These are phyloP conservation scores for Panaeolus cyanescens DNA, from an alignment of 768 basidiomycete genomes.

Conservation along the genomic window DNA sequence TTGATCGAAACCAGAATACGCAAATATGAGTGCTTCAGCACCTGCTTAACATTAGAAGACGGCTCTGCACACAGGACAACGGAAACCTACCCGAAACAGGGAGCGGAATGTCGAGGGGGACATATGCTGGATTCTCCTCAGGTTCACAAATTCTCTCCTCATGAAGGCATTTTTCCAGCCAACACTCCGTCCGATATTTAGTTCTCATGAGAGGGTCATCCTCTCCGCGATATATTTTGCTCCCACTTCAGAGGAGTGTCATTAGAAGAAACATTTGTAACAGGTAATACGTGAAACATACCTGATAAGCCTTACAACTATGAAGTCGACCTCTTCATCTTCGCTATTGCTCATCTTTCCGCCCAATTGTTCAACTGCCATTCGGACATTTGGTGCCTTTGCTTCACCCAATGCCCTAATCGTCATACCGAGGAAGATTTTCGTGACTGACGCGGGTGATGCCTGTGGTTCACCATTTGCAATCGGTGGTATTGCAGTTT, in stretches of 20 bases:
- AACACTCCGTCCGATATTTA: conserved; percentile 88
- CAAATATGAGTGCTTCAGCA: conserved; percentile 57
- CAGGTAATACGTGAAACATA: conserved; percentile 26
- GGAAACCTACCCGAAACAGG: conserved; percentile 58
- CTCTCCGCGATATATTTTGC: conserved; percentile 65
- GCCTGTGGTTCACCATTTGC: conserved; percentile 6
- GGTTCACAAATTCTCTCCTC: conserved; percentile 70
- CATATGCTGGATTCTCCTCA: conserved; percentile 71
- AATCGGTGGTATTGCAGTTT: conserved; percentile 22
- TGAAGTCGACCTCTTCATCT: conserved; percentile 57
- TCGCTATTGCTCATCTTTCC: conserved; percentile 49
- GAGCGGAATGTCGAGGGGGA: conserved; percentile 56
- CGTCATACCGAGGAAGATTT: conserved; percentile 55
- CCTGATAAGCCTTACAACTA: conserved; percentile 78
- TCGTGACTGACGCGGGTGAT: conserved; percentile 11
- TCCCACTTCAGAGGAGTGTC: conserved; percentile 52
- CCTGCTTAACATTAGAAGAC: conserved; percentile 34
- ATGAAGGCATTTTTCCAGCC: conserved; percentile 86
- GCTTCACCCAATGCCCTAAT: conserved; percentile 74
- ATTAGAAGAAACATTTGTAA: conserved; percentile 1
- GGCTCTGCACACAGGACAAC: not conserved
- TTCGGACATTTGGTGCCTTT: conserved; percentile 51
- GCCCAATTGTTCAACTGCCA: conserved; percentile 61
- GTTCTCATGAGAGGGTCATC: conserved; percentile 41
- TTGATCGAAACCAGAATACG: conserved; percentile 76